A percentile compares a stretch with the other conserved stretches of the same genome.
phyloP scores from a whole-genome alignment of 129 eudicot genomes.

The Saussurea involucrata region DNA sequence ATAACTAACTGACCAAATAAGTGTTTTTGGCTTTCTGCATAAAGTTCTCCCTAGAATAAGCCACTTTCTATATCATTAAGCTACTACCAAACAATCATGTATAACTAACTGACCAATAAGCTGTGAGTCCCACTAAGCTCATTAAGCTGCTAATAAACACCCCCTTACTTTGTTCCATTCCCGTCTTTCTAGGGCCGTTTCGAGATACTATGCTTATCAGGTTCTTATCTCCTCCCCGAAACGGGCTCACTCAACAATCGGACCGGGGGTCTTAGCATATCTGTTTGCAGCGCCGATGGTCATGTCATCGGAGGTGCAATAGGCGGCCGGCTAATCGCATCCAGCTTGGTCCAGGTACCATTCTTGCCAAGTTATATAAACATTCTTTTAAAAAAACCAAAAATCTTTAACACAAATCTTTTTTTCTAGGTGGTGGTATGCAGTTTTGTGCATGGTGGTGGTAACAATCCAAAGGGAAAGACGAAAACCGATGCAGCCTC shows the following conservation, averaged over 20 bases:
- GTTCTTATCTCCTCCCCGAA: slow-evolving; percentile 80
- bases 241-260: slow-evolving; percentile 62
- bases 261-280: slow-evolving; percentile 85
- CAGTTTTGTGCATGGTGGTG: slow-evolving; percentile 89
- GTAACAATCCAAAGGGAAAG: slow-evolving; percentile 51
- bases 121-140: background rate
- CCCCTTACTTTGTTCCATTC: background rate
- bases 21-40: too few species aligned
- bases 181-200: slow-evolving; percentile 66
- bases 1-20: too few species aligned
- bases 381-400: background rate
- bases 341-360: slow-evolving; percentile 75
- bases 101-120: too few species aligned
- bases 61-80: too few species aligned
- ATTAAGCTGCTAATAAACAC: too few species aligned
- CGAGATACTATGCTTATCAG: slow-evolving; percentile 82
- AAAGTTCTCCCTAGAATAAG: too few species aligned
- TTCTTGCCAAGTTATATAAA: background rate
- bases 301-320: slow-evolving; percentile 83
- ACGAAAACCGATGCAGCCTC: slow-evolving; percentile 30
- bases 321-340: slow-evolving; percentile 76
- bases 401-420: too few species aligned
- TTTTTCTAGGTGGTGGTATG: slow-evolving; percentile 66
- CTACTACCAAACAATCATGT: too few species aligned
- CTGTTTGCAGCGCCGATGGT: slow-evolving; percentile 78